Percentiles rank a stretch among this genome's conserved stretches.
phyloP scores from a whole-genome alignment of 2,329 filamentous ascomycete genomes.

The Myriosclerotinia curreyana region DNA sequence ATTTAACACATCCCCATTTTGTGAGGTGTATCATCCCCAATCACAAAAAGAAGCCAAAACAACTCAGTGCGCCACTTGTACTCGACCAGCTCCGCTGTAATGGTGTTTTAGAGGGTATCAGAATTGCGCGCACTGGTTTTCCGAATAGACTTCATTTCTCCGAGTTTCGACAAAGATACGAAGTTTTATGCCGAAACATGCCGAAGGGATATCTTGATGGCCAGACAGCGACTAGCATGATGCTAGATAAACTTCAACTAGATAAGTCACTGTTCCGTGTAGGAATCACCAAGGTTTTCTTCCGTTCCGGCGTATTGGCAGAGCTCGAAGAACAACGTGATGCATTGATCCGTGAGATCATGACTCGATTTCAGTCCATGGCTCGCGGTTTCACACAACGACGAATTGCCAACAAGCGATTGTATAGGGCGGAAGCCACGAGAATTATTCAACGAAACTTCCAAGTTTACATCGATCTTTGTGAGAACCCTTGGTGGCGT shows the following conservation, averaged over 20 bases:
- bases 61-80: slow-evolving; percentile 87
- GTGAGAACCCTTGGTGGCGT: slow-evolving; percentile 95
- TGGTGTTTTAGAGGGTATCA: slow-evolving; percentile 97
- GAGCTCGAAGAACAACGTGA: slow-evolving; percentile 96
- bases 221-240: slow-evolving; percentile 77
- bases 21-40: slow-evolving; percentile 97
- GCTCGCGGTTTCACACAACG: slow-evolving; percentile 87
- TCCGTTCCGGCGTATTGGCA: slow-evolving; percentile 90
- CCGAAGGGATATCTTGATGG: slow-evolving; percentile 90
- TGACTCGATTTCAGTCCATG: slow-evolving; percentile 88
- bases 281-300: slow-evolving; percentile 96
- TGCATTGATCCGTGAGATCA: slow-evolving; percentile 86
- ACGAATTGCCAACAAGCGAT: slow-evolving; percentile 82
- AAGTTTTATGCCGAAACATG: slow-evolving; percentile 85
- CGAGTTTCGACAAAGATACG: slow-evolving; percentile 93
- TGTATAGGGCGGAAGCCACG: slow-evolving; percentile 93
- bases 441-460: slow-evolving; percentile 95
- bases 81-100: slow-evolving; percentile 97
- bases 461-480: slow-evolving; percentile 83
- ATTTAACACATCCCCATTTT: slow-evolving; percentile 97
- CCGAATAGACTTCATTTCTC: slow-evolving; percentile 89
- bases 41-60: slow-evolving; percentile 94
- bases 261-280: slow-evolving; percentile 88
- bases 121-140: slow-evolving; percentile 94
- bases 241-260: slow-evolving; percentile 83